Percentiles rank a stretch among this genome's conserved stretches.
Evolutionary conservation across 768 basidiomycete genomes (phyloP).

Genomic region (Mrakia frigida): DNA sequence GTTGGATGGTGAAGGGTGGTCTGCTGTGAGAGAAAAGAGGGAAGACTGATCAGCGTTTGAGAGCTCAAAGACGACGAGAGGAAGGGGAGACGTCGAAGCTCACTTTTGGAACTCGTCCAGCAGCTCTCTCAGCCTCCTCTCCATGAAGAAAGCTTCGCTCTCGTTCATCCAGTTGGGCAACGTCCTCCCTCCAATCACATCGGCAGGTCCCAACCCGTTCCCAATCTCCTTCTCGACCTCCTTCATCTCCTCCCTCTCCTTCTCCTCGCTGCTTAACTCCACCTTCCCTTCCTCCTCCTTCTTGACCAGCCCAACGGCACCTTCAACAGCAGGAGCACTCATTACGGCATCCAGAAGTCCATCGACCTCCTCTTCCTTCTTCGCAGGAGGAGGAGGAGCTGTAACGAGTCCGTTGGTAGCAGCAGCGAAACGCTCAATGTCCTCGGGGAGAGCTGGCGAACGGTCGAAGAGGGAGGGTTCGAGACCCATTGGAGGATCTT

Average conservation of each 20-base stretch:
- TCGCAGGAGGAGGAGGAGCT: background rate
- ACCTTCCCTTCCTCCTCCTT: constrained; percentile 25
- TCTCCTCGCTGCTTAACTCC: background rate
- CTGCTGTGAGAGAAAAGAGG: constrained; percentile 23
- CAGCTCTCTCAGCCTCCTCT: constrained; percentile 56
- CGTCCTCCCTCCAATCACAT: constrained; percentile 48
- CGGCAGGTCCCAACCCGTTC: constrained; percentile 35
- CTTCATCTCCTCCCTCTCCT: background rate
- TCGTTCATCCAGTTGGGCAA: constrained; percentile 58
- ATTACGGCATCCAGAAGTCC: background rate
- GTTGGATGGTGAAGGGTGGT: constrained; percentile 46
- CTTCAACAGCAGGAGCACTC: constrained; percentile 11
- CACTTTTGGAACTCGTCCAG: constrained; percentile 72
- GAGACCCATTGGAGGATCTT: constrained; percentile 30
- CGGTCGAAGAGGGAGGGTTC: constrained; percentile 44
- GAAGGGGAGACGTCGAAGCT: constrained; percentile 38
- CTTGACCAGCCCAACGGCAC: constrained; percentile 5
- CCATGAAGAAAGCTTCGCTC: constrained; percentile 58
- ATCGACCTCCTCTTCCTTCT: constrained; percentile 10
- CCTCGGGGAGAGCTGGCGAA: constrained; percentile 63
- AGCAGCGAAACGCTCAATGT: constrained; percentile 58
- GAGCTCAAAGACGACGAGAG: background rate
- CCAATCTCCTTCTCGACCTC: constrained; percentile 35
- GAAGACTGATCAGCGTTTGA: background rate
- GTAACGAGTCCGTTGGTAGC: constrained; percentile 4